Conservation (phyloP, 2,329 filamentous ascomycete genomes). For the Cercospora zeina region DNA sequence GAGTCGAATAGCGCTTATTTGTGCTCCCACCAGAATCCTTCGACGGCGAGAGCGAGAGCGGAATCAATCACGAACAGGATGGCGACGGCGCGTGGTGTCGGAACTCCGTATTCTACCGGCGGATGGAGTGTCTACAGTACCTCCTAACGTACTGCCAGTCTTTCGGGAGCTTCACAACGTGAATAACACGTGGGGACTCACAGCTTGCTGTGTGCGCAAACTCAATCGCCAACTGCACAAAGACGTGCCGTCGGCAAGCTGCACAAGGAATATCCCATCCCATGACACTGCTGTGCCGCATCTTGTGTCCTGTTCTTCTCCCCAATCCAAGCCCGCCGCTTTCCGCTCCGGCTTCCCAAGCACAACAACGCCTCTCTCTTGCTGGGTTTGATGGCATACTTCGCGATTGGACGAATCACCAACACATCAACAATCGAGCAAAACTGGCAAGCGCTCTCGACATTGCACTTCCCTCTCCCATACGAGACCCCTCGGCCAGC, state of each 20-base stretch:
- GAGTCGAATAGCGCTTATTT: too few species aligned
- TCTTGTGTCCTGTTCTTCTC: background rate
- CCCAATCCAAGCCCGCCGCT: background rate
- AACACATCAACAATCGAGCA: background rate
- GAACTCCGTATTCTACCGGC: too few species aligned
- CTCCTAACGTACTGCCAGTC: background rate
- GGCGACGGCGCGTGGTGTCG: too few species aligned
- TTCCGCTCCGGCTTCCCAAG: background rate
- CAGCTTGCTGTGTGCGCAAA: background rate
- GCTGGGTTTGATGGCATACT: too few species aligned
- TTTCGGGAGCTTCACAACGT: background rate
- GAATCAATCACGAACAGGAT: background rate
- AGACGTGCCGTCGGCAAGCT: background rate
- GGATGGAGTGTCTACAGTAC: background rate
- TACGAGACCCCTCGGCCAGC: too few species aligned
- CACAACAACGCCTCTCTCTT: background rate
- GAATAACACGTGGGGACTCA: background rate
- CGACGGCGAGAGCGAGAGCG: background rate
- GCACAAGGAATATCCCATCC: background rate
- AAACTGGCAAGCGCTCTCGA: too few species aligned
- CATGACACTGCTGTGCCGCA: background rate
- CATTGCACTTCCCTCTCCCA: too few species aligned
- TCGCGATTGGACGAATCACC: too few species aligned
- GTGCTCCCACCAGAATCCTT: conserved; percentile 1
- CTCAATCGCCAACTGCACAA: background rate